Evolutionary conservation across 2,329 filamentous ascomycete genomes (phyloP), one percentile per base, ranked within the genome.

Genomic region (Sclerotinia subarctica): DNA sequence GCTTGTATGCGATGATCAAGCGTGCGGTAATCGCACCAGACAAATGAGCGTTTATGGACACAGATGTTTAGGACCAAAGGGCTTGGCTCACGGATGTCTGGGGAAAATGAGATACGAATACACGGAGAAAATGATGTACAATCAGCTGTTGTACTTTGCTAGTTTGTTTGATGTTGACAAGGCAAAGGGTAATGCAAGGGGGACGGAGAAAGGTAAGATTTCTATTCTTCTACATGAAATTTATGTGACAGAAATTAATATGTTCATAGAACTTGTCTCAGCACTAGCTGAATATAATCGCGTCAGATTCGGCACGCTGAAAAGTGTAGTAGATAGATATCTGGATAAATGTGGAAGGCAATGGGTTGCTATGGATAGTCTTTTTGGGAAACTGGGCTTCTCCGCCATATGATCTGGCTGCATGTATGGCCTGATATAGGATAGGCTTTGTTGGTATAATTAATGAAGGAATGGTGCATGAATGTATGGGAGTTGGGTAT

Each of bases 1-100:
- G 89, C 86, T 99, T 7, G 84, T 92, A 51, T 99, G 95, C 79
- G 91, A 97, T 78, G 95, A 99, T 78, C 82, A 91, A 2, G 88
- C 91, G 46, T 99, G 95, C 79, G 91, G 90, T 38, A 91, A 89
- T 76, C 90, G 92, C 68, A 98, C 95, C 2, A 87, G 94, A 60
- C 93, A 97, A 78, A 94, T 98, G 83, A 92, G 88, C 74, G 95
- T 99, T 51, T 97, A 96, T 78, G 95, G 95, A 57, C 88, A 90
- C 70, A 88, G 93, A 62, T 99, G 95, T 78, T 83, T 98, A 7
- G 95, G 95, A 0, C 92, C 94, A 21, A 90, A 89, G 73, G 93
- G 94, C 1, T 88, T 95, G 3, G 94, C 91, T 0, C 86, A 89
- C 67, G 94, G 93, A 67, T 99, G 95, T 78, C 82, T 89, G 5